These are phyloP conservation scores for Xylariomycetidae sp. DNA, from an alignment of 2,329 filamentous ascomycete genomes.

Conservation along the genomic window DNA sequence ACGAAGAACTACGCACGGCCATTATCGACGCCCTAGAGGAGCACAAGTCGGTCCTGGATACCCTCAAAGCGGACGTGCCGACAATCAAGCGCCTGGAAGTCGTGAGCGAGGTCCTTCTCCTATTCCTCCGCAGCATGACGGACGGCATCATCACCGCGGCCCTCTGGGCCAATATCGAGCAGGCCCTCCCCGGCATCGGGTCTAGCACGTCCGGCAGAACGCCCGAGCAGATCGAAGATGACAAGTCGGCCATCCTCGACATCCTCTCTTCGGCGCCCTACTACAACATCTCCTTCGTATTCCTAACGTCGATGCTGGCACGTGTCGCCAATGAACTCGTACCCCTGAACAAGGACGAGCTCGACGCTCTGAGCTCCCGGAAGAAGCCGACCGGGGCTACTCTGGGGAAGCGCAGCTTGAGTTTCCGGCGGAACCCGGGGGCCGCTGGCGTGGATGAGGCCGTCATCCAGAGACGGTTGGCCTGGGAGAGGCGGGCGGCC, in stretches of 20 bases:
- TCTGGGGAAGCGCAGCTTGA: constrained; percentile 40
- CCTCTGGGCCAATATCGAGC: constrained; percentile 67
- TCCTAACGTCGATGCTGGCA: constrained; percentile 72
- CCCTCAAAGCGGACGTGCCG: constrained; percentile 59
- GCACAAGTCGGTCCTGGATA: constrained; percentile 55
- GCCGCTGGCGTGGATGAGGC: constrained; percentile 36
- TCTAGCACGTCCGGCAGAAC: constrained; percentile 12
- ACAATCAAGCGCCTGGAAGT: constrained; percentile 69
- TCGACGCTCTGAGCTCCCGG: constrained; percentile 27
- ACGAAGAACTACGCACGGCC: constrained; percentile 22
- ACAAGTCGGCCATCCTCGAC: constrained; percentile 61
- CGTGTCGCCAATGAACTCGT: constrained; percentile 46
- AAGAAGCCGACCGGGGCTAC: constrained; percentile 16
- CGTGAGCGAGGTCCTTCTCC: constrained; percentile 64
- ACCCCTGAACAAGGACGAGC: constrained; percentile 33
- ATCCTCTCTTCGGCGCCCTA: constrained; percentile 66
- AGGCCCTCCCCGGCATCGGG: constrained; percentile 43
- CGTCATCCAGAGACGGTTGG: constrained; percentile 49
- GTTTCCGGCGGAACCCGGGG: constrained; percentile 34
- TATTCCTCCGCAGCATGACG: constrained; percentile 69
- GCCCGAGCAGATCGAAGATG: constrained; percentile 30
- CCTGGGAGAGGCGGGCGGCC: constrained; percentile 58
- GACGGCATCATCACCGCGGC: constrained; percentile 72
- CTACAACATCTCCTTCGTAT: constrained; percentile 86
- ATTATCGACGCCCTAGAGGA: constrained; percentile 68